Evolutionary conservation across 2,329 filamentous ascomycete genomes (phyloP).

Genomic region (Dothidotthia symphoricarpi): DNA sequence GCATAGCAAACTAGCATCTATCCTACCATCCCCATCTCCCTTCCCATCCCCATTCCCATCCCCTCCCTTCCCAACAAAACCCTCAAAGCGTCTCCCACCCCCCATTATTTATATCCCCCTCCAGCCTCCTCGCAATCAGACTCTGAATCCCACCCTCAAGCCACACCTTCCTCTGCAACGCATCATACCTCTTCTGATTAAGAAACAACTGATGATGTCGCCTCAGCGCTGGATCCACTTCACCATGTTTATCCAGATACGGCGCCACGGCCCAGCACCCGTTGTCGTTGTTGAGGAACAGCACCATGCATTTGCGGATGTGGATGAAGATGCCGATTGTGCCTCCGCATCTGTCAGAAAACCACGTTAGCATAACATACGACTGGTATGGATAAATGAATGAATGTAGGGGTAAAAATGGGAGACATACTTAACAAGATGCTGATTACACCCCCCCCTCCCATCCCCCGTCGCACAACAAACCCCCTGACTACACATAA

Average conservation of each 20-base stretch:
- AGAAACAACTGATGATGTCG: constrained; percentile 87
- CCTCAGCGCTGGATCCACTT: constrained; percentile 84
- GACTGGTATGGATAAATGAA: no score
- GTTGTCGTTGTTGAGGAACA: constrained; percentile 78
- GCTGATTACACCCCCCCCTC: constrained; percentile 71
- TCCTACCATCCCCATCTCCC: no score
- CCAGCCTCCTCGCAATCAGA: constrained; percentile 82
- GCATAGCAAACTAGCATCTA: no score
- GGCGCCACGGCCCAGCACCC: constrained; percentile 86
- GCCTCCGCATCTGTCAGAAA: constrained; percentile 76
- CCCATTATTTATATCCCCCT: constrained; percentile 94
- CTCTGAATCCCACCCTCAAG: constrained; percentile 83
- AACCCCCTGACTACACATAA: constrained; percentile 90
- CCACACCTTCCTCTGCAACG: constrained; percentile 81
- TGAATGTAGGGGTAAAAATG: constrained; percentile 2
- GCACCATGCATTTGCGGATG: constrained; percentile 89
- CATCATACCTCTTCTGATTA: constrained; percentile 91
- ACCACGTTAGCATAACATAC: no score
- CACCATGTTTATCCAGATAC: constrained; percentile 93
- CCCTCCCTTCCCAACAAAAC: no score
- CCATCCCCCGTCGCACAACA: constrained; percentile 73
- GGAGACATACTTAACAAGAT: constrained; percentile 76
- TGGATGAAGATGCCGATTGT: constrained; percentile 95
- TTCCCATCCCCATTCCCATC: no score
- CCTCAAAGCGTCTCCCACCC: constrained; percentile 75